Base-by-base conservation (phyloP, 345 rosid genomes). In the Pugionium dolabratum region DNA sequence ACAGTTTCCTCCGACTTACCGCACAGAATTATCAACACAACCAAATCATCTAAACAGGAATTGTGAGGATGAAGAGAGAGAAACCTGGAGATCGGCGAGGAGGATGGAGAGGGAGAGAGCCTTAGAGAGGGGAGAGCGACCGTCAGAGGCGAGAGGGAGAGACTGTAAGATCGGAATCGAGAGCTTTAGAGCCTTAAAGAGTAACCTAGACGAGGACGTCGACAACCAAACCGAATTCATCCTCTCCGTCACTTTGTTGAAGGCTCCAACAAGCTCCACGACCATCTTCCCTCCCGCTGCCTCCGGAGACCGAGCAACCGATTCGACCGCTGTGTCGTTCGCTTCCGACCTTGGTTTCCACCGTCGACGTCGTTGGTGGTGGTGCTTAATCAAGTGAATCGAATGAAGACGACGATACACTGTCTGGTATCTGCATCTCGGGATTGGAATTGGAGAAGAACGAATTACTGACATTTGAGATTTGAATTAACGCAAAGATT, bases 261-360 rank as follows among this genome's bases (percentile, higher is more conserved):
- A 93, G 9, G 97, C 90, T 44, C 96, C 96, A 10, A 93, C 96
- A n/a, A 93, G 87, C 85, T 93, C 86, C 68, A 90, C 94, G 75
- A 93, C 97, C 97, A 88, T 88, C 90, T 86, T 87, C 45, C 95
- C 98, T 54, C 97, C 95, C 3, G 83, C 80, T 46, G 85, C 86
- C 64, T 85, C 90, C 78, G 77, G 79, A 55, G 79, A 83, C 48
- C 72, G 70, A 42, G 76, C 64, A 45, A 70, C 6, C 71, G 76
- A 35, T 65, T 60, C 63, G 46, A 31, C 34, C 33, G 45, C 48
- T 5, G 62, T 51, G 31, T 52, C 67, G 3, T 35, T 62, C 46
- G 60, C 54, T 50, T 59, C 75, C 4, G 58, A 39, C 71, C 75
- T 70, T 4, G 57, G 58, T 58, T 57, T 58, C 71, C 72, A 53